phyloP scores from a whole-genome alignment of 345 rosid species.

The Syzygium aromaticum region DNA sequence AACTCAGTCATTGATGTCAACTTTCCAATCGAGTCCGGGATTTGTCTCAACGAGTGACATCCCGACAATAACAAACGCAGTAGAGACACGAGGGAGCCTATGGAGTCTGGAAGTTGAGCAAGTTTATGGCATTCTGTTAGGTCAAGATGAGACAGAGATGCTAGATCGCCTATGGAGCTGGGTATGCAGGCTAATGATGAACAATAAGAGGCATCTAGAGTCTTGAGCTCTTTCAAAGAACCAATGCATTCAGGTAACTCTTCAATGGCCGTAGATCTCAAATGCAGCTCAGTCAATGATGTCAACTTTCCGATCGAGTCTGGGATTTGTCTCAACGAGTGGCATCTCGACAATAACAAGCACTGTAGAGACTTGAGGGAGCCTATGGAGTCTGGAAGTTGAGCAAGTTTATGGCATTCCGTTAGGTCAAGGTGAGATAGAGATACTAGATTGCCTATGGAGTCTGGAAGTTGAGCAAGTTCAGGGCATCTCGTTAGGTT shows the following conservation, averaged over 20 bases:
- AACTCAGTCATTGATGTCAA: background rate
- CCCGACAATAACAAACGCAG: fast-evolving
- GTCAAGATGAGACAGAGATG: fast-evolving
- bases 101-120: background rate
- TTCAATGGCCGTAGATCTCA: fast-evolving
- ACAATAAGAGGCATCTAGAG: fast-evolving
- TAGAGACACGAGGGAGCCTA: background rate
- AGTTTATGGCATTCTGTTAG: fast-evolving
- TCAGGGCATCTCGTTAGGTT: too few species aligned
- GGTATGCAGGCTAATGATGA: fast-evolving
- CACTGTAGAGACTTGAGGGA: fast-evolving
- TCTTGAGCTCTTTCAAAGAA: fast-evolving
- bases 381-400: background rate
- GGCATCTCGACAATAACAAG: too few species aligned
- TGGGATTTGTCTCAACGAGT: too few species aligned
- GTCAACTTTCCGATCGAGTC: too few species aligned
- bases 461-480: too few species aligned
- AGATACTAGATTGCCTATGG: too few species aligned
- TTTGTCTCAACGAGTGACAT: background rate
- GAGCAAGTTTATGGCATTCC: fast-evolving
- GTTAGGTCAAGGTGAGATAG: fast-evolving
- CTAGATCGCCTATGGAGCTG: background rate
- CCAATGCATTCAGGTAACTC: too few species aligned
- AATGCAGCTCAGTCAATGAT: too few species aligned
- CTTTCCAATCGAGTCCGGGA: background rate